Evolutionary conservation across 768 basidiomycete genomes (phyloP).

Genomic region (Podaxis sp.): DNA sequence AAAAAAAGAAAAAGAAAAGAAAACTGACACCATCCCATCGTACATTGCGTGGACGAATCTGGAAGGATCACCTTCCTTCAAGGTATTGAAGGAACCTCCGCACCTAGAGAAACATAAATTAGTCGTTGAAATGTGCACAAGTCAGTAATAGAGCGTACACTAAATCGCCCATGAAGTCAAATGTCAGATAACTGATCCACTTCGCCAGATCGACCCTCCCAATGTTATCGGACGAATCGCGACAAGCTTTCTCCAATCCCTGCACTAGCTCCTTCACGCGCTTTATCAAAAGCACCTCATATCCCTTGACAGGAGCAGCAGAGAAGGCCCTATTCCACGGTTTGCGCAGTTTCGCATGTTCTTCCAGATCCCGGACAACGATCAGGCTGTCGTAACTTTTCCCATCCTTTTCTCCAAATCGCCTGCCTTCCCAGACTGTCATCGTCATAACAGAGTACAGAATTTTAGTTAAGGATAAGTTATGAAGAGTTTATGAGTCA

Average conservation of each 20-base stretch:
- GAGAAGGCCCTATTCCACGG: conserved; percentile 46
- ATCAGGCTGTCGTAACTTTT: conserved; percentile 21
- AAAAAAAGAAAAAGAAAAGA: not conserved
- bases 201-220: conserved; percentile 19
- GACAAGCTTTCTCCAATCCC: conserved; percentile 22
- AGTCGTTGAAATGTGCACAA: not conserved
- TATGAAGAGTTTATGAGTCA: not conserved
- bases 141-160: conserved; percentile 25
- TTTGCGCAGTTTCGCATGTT: conserved; percentile 39
- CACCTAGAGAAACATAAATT: conserved; percentile 21
- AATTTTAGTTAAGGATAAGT: no score
- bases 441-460: not conserved
- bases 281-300: conserved; percentile 32
- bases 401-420: conserved; percentile 28
- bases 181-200: conserved; percentile 22
- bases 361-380: conserved; percentile 25
- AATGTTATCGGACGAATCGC: conserved; percentile 13
- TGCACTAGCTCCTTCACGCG: conserved; percentile 33
- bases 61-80: conserved; percentile 27
- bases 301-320: conserved; percentile 37
- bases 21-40: conserved; percentile 24
- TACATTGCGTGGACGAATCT: conserved; percentile 24
- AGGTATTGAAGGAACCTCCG: conserved; percentile 27
- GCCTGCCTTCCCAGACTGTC: conserved; percentile 44
- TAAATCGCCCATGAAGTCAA: conserved; percentile 40